Evolutionary conservation across 139 green algal genomes (phyloP), one percentile per base, ranked within the genome.

Genomic region (Bryopsis sp.): DNA sequence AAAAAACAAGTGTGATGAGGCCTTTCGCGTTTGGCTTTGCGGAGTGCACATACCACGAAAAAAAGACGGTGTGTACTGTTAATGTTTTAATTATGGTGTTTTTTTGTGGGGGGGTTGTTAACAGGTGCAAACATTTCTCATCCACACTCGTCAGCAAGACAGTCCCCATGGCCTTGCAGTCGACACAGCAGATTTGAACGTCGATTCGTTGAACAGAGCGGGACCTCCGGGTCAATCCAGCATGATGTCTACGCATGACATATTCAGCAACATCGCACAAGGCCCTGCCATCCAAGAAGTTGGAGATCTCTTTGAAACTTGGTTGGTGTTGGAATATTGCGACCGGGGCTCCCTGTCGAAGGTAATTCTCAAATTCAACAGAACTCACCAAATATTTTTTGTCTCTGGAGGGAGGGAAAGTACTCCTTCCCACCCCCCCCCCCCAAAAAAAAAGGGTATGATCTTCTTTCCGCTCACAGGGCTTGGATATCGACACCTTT

Each of bases 281-380:
- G 62, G 37, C 19, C 31, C 26, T 4, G 26, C 11, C 7, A n/a
- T 11, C 7, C 15, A 11, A n/a, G 62, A 69, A 8, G 62, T 4
- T 31, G 62, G 62, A 34, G 62, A 69, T 7, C 19, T 69, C 8
- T 69, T 69, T 31, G 24, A 58, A 36, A 69, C 62, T 5, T 69
- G 62, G 62, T 35, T 69, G 22, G 62, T 69, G 3, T n/a, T 69
- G 62, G 62, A 69, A n/a, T 69, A 47, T 36, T 69, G 62, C 62
- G 62, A 69, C 29, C 15, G 37, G 22, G 62, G 62, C 3, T 69
- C 62, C 26, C 26, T 69, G 26, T 31, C 62, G 31, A 46, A 66
- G 32, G 43, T 33, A 26, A 64, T 22, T 64, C 11, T 11, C 57
- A 46, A n/a, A n/a, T n/a, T n/a, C n/a, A n/a, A n/a, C n/a, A n/a